Percentiles rank a stretch among this genome's conserved stretches.
phyloP scores from a whole-genome alignment of 306 rosid genomes.

The barrel medic (Medicago truncatula) region MtrunA17r5.0-ANR NC_053042.1:40212501-40213000 shows the following conservation, averaged over 20 bases:
- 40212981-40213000: conserved; percentile 26
- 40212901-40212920: neutral
- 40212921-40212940: conserved; percentile 1
- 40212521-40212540: no score
- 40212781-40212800: conserved; percentile 14
- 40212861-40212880: conserved; percentile 12
- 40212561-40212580: no score
- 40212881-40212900: neutral
- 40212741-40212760: conserved; percentile 7
- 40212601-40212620: neutral
- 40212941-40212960: neutral
- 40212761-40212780: conserved; percentile 17
- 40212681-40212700: conserved; percentile 18
- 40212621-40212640: neutral
- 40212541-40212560: no score
- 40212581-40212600: neutral
- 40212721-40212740: conserved; percentile 6
- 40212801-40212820: neutral
- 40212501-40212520: no score
- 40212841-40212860: neutral
- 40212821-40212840: neutral
- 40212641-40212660: conserved; percentile 7
- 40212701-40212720: neutral
- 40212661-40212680: conserved; percentile 2
- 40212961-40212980: conserved; percentile 11